These are phyloP conservation scores for Spergularia azorica DNA, from an alignment of 179 eudicot genomes.

Conservation along the genomic window DNA sequence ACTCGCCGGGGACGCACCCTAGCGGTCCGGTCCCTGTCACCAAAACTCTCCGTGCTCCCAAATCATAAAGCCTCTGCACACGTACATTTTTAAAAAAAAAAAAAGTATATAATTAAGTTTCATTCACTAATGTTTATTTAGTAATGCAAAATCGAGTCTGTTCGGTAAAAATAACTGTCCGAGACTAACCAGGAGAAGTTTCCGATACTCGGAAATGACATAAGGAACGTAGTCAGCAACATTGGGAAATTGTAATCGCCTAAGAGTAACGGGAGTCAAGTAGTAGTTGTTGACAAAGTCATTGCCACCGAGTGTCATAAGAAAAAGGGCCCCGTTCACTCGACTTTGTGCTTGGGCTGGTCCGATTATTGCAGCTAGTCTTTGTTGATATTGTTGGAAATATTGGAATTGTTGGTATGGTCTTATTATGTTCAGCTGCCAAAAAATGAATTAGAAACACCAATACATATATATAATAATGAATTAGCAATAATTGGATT, in stretches of 20 bases:
- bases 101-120: background rate
- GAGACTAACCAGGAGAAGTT: constrained; percentile 24
- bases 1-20: constrained; percentile 47
- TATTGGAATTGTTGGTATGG: constrained; percentile 30
- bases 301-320: constrained; percentile 53
- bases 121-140: background rate
- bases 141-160: no score
- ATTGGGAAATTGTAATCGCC: constrained; percentile 40
- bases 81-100: background rate
- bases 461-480: background rate
- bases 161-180: background rate
- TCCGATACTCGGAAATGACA: constrained; percentile 37
- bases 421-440: constrained; percentile 51
- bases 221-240: constrained; percentile 37
- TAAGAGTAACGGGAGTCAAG: constrained; percentile 36
- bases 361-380: constrained; percentile 39
- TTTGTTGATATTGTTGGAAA: constrained; percentile 44
- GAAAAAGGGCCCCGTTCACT: constrained; percentile 36
- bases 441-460: no score
- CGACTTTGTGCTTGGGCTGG: constrained; percentile 23
- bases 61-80: constrained; percentile 39
- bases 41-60: constrained; percentile 44
- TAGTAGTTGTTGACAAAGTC: constrained; percentile 54
- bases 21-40: constrained; percentile 50
- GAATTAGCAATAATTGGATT: background rate